phyloP scores from a whole-genome alignment of 1,284 basidiomycete species.

The Phenoliferia sp. region DNA sequence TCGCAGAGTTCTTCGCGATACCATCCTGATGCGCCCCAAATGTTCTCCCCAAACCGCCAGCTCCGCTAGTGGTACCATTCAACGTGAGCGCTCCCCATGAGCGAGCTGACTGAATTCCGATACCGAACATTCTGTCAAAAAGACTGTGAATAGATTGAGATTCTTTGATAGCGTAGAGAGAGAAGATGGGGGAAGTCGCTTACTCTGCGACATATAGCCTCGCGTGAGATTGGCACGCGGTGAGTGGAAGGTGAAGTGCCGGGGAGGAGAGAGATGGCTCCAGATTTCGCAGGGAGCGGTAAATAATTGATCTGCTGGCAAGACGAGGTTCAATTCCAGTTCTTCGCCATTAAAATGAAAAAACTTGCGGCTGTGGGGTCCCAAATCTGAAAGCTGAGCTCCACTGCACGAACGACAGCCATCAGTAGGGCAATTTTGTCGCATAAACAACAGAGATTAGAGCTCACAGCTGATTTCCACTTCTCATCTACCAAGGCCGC shows the following conservation, averaged over 20 bases:
- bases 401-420: conserved; percentile 45
- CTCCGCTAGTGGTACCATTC: background rate
- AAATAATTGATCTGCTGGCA: conserved; percentile 62
- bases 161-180: too few relatives aligned
- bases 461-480: conserved; percentile 51
- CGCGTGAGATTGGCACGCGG: conserved; percentile 78
- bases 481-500: conserved; percentile 88
- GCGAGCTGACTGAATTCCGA: conserved; percentile 9
- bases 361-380: conserved; percentile 40
- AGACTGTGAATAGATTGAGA: background rate
- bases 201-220: conserved; percentile 15
- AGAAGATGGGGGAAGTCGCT: too few relatives aligned
- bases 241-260: conserved; percentile 69
- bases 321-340: conserved; percentile 21
- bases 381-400: conserved; percentile 66
- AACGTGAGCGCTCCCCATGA: conserved; percentile 13
- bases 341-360: conserved; percentile 34
- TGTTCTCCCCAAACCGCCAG: background rate
- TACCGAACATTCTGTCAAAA: conserved; percentile 21
- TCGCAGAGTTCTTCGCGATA: conserved; percentile 5
- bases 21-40: background rate
- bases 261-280: conserved; percentile 62
- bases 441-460: background rate
- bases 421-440: background rate
- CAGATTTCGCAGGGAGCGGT: conserved; percentile 72